phyloP scores from a whole-genome alignment of 2,329 filamentous ascomycete species.

The Arachnopeziza araneosa region DNA sequence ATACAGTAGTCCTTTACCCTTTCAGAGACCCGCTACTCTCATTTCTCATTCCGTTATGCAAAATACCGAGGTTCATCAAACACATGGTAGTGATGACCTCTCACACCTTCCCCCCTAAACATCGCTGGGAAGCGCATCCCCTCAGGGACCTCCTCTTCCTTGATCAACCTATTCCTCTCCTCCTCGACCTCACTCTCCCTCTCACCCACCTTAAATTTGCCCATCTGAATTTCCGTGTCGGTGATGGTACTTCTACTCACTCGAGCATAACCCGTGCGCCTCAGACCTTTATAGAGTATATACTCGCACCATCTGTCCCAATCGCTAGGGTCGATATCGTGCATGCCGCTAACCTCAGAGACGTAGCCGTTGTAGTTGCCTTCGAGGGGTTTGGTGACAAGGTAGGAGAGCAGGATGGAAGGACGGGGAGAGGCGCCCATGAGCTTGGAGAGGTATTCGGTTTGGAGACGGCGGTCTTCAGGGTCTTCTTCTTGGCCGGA shows the following conservation, averaged over 20 bases:
- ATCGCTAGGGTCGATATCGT: constrained; percentile 85
- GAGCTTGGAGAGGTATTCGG: constrained; percentile 75
- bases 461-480: constrained; percentile 83
- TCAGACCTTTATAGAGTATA: constrained; percentile 87
- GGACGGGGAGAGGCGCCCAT: constrained; percentile 82
- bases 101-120: constrained; percentile 79
- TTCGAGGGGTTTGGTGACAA: constrained; percentile 83
- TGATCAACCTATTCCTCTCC: constrained; percentile 50
- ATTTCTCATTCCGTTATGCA: constrained; percentile 13
- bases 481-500: constrained; percentile 96
- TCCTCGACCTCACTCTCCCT: constrained; percentile 56
- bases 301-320: constrained; percentile 99
- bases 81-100: constrained; percentile 90
- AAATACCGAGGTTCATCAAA: constrained; percentile 85
- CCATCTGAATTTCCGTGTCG: constrained; percentile 94
- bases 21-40: not conserved
- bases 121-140: constrained; percentile 78
- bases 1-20: not conserved
- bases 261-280: constrained; percentile 81
- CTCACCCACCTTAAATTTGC: constrained; percentile 84
- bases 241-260: constrained; percentile 89
- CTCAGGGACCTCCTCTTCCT: constrained; percentile 68
- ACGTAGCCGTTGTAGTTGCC: constrained; percentile 98
- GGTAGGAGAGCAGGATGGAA: constrained; percentile 80
- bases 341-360: constrained; percentile 80